phyloP scores from a whole-genome alignment of 768 basidiomycete species.

The Leccinum subgranulosum region DNA sequence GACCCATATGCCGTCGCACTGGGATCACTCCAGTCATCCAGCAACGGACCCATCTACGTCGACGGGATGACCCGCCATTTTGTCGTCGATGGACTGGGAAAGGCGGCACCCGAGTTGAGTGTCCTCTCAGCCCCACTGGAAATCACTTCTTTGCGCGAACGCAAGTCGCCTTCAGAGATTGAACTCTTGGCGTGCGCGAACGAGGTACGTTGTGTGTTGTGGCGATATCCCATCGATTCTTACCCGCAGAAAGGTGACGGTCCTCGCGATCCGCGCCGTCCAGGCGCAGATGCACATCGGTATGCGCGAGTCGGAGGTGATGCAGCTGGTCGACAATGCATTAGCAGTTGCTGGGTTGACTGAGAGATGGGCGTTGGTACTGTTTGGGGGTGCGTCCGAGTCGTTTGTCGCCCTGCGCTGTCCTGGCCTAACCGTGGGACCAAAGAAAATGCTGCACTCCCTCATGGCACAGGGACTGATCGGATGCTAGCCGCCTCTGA shows the following conservation, averaged over 20 bases:
- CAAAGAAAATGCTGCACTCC: slow-evolving; percentile 80
- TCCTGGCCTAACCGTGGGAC: slow-evolving; percentile 1
- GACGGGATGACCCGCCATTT: slow-evolving; percentile 62
- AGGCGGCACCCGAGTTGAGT: slow-evolving; percentile 35
- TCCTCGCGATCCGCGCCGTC: slow-evolving; percentile 69
- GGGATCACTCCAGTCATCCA: slow-evolving; percentile 24
- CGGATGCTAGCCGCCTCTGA: slow-evolving; percentile 53
- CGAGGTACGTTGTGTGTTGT: slow-evolving; percentile 47
- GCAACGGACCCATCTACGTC: slow-evolving; percentile 46
- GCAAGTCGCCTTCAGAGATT: slow-evolving; percentile 70
- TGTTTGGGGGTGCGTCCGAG: slow-evolving; percentile 83
- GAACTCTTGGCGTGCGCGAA: slow-evolving; percentile 74
- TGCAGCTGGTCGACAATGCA: slow-evolving; percentile 52
- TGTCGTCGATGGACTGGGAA: slow-evolving; percentile 59
- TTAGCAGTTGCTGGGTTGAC: slow-evolving; percentile 57
- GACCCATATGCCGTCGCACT: slow-evolving; percentile 58
- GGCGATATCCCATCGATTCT: background rate
- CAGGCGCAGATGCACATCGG: slow-evolving; percentile 61
- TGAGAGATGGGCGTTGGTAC: slow-evolving; percentile 57
- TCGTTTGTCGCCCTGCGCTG: background rate
- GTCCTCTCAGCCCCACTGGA: slow-evolving; percentile 52
- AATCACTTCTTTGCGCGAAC: slow-evolving; percentile 63
- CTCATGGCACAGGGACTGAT: slow-evolving; percentile 79
- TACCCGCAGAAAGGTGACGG: slow-evolving; percentile 56
- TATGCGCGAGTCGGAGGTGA: slow-evolving; percentile 72